Base-by-base conservation (phyloP, 805 yeast genomes). In the Lipomyces chichibuensis region DNA sequence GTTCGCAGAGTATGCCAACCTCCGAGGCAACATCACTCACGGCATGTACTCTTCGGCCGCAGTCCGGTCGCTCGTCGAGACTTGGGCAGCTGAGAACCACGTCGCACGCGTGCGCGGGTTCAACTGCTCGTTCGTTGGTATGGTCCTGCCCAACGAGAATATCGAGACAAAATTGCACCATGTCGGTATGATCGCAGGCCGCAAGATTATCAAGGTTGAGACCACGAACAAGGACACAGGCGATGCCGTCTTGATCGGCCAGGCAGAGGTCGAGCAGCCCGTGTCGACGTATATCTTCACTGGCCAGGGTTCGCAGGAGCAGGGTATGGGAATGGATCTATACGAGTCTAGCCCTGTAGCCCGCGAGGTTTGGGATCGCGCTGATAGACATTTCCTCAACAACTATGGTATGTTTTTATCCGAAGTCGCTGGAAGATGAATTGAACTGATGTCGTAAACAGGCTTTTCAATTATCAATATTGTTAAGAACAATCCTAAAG, bases 271-370 rank as follows among this genome's bases (percentile, higher is more conserved):
- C 76, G 98, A 95, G 75, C 99, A 95, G 83, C 99, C 99, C 43
- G 90, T 89, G 63, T 91, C 98, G 56, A 90, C 99, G 25, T 95
- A 91, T 79, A 97, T 95, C 66, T 95, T 96, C 83, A 95, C 99
- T 72, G 99, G 99, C 78, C 99, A 95, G 84, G 99, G 99, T 80
- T 94, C 99, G 69, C 99, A 95, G 82, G 99, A 96, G 81, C 99
- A 96, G 84, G 98, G 98, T 79, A 95, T 95, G 99, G 99, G 99
- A 85, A 95, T 95, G 99, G 99, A 95, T 80, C 85, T 95, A 78
- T 95, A 95, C 80, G 88, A 88, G 72, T 84, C 90, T 54, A 90
- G 97, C 60, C 92, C 87, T 37, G 97, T 95, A 78, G 99, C 99
- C 63, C 88, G 88, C 76, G 87, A 86, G 71, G 98, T 95, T 70